Conservation (phyloP, 163 green algal genomes). For the Chlamydomonas reinhardtii region DNA sequence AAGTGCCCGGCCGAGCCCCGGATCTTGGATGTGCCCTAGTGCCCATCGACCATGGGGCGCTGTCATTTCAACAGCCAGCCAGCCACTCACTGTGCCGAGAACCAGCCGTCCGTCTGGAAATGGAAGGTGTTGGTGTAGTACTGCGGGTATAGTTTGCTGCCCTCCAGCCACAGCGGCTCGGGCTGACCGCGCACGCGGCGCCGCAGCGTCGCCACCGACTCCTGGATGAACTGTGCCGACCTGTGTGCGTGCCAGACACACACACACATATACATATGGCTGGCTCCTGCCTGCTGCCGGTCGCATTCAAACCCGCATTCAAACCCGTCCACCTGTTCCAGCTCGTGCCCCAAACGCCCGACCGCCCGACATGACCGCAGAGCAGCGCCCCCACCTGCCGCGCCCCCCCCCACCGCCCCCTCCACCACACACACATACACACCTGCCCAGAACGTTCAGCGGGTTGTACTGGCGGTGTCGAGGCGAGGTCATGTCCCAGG, state of each 20-base stretch:
- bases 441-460: conserved; percentile 69
- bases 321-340: too few relatives aligned
- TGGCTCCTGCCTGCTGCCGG: too few relatives aligned
- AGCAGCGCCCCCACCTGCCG: too few relatives aligned
- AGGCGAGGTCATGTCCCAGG: conserved; percentile 89
- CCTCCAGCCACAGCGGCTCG: conserved; percentile 73
- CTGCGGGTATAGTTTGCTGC: conserved; percentile 73
- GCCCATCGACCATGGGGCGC: too few relatives aligned
- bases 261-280: conserved; percentile 18
- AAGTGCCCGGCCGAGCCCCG: too few relatives aligned
- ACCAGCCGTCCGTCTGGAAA: conserved; percentile 94
- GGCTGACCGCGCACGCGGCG: conserved; percentile 52
- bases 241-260: conserved; percentile 40
- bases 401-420: too few relatives aligned
- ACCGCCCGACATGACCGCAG: too few relatives aligned
- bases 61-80: background rate
- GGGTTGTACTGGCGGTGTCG: conserved; percentile 90
- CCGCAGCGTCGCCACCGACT: conserved; percentile 70
- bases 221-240: conserved; percentile 60
- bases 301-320: too few relatives aligned
- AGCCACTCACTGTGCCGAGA: conserved; percentile 60
- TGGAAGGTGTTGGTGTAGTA: conserved; percentile 93
- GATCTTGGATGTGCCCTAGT: too few relatives aligned
- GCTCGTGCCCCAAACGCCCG: too few relatives aligned
- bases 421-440: background rate